These are phyloP conservation scores for Fremontodendron californicum DNA, from an alignment of 345 rosid species.

Conservation along the genomic window DNA sequence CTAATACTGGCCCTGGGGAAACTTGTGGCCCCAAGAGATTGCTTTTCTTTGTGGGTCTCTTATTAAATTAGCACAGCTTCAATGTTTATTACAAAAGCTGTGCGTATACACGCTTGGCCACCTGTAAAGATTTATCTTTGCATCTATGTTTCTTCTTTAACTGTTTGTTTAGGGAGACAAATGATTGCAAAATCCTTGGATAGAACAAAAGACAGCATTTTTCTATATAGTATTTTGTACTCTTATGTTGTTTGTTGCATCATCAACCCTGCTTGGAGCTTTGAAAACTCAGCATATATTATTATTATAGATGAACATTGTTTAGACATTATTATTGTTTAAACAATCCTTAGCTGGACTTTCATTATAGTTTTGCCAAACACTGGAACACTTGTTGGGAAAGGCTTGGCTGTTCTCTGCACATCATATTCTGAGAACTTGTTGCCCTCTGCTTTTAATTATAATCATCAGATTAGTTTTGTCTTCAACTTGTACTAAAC, in stretches of 20 bases:
- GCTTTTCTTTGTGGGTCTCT: not conserved
- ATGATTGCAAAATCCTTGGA: constrained; percentile 7
- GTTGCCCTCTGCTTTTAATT: not conserved
- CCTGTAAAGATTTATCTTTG: not conserved
- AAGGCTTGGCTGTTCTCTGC: not conserved
- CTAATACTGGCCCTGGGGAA: not conserved
- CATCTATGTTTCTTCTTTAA: not conserved
- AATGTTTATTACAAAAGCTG: not conserved
- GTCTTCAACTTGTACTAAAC: not conserved
- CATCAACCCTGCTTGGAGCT: not conserved
- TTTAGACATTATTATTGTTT: not conserved
- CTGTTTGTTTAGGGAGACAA: not conserved
- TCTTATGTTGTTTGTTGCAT: not conserved
- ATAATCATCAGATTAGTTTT: not conserved
- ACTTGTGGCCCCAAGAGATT: not conserved
- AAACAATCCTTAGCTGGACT: constrained; percentile 6
- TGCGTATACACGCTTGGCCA: not conserved
- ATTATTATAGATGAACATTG: not conserved
- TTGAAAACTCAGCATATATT: not conserved
- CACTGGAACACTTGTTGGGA: not conserved
- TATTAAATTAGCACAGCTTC: not conserved
- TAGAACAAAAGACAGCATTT: not conserved
- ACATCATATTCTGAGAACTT: not conserved
- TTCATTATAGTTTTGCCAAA: not conserved
- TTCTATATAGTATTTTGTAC: not conserved